Evolutionary conservation across 2,329 filamentous ascomycete genomes (phyloP).

Genomic region (Verticillium dahliae): DNA sequence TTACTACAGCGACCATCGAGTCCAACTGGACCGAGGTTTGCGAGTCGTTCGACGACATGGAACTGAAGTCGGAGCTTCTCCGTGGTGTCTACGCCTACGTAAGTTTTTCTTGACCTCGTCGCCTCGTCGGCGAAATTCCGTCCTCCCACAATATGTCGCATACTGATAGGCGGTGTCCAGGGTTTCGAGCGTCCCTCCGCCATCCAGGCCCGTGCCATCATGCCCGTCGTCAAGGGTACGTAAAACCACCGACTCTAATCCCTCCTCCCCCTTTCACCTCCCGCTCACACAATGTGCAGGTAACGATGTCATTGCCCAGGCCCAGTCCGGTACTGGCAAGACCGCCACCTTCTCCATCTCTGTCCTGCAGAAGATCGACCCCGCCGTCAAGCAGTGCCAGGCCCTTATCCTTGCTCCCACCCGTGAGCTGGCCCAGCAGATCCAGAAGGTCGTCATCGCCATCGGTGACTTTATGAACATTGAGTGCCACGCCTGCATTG

Average conservation of each 20-base stretch:
- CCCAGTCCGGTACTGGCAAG: conserved; percentile 99
- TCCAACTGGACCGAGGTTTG: conserved; percentile 99
- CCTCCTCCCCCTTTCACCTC: not conserved
- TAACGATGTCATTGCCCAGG: conserved; percentile 98
- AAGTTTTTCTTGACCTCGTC: not conserved
- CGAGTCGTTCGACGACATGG: conserved; percentile 98
- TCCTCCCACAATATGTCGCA: not conserved
- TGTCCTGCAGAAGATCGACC: conserved; percentile 97
- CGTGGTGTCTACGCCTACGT: conserved; percentile 50
- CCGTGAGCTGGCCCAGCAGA: conserved; percentile 97
- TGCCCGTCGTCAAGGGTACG: conserved; percentile 99
- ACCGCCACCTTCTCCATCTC: conserved; percentile 99
- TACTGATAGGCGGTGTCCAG: not conserved
- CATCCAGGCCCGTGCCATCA: conserved; percentile 99
- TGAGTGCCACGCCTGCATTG: conserved; percentile 98
- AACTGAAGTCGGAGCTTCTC: conserved; percentile 93
- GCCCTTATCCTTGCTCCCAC: conserved; percentile 96
- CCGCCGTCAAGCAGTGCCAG: conserved; percentile 92
- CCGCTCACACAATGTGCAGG: conserved; percentile 39
- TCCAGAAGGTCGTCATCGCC: conserved; percentile 98
- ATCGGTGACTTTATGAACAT: conserved; percentile 99
- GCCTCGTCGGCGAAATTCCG: not conserved
- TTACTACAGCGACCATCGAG: conserved; percentile 40
- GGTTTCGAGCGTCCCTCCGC: conserved; percentile 82
- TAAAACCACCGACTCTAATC: not conserved